Evolutionary conservation across 306 rosid genomes (phyloP).

Genomic region (Castanea mollissima): DNA sequence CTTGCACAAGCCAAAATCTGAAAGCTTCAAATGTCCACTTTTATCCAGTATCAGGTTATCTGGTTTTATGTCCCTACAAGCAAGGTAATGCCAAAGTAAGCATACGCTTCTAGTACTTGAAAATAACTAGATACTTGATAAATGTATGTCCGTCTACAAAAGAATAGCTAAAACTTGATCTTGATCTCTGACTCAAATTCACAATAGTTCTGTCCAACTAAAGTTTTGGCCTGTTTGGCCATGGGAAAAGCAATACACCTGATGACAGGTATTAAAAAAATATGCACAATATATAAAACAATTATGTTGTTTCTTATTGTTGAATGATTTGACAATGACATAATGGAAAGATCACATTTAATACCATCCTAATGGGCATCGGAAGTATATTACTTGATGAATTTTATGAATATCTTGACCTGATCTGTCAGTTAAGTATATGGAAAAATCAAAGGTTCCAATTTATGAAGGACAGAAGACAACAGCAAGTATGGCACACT

Average conservation of each 20-base stretch:
- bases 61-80: slow-evolving; percentile 95
- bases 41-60: slow-evolving; percentile 95
- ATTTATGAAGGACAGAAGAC: not conserved
- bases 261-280: not conserved
- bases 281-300: no score
- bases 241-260: not conserved
- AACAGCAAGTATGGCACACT: not conserved
- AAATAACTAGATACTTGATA: not conserved
- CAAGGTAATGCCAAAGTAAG: slow-evolving; percentile 44
- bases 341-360: not conserved
- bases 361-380: not conserved
- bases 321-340: not conserved
- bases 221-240: not conserved
- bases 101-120: not conserved
- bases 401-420: not conserved
- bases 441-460: not conserved
- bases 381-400: not conserved
- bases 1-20: slow-evolving; percentile 99
- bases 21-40: slow-evolving; percentile 97
- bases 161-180: not conserved
- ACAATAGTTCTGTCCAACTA: not conserved
- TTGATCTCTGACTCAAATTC: not conserved
- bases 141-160: not conserved
- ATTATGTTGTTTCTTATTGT: not conserved
- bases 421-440: not conserved